Evolutionary conservation across 805 yeast genomes (phyloP), one percentile per base, ranked within the genome.

Genomic region (Kodamaea leandrae): DNA sequence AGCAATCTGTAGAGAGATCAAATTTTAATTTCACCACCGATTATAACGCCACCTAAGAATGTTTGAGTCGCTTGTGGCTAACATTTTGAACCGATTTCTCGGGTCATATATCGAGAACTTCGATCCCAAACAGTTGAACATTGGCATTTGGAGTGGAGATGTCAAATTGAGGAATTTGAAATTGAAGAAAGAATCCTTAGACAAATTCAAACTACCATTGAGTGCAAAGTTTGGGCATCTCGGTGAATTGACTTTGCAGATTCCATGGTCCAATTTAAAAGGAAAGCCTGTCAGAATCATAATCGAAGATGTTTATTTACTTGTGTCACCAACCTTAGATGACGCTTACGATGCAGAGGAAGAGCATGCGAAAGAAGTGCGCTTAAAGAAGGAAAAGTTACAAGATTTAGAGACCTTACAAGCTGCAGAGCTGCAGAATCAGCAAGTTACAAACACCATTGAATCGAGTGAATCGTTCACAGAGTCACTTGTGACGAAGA

Each of bases 81-180:
- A 74, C 32, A 66, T 82, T 28, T 68, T 82, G 45, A 82, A 82
- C 56, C 57, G 83, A 48, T 72, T 81, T 44, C 58, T 82, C 32
- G 88, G 88, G 1, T 71, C 79, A 21, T 88, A 89, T 60, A 89
- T 91, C 36, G 96, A 95, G 64, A 86, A 95, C 63, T 93, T 93
- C 61, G 99, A 93, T 65, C 89, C 98, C 13, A 86, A 86, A 51
- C 96, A 93, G 57, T 68, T 93, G 54, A 90, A 93, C 53, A 90
- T 93, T 41, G 99, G 98, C 4, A 89, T 93, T 24, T 90, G 98
- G 96, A 80, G 89, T 54, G 99, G 99, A 26, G 98, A 93, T 68
- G 98, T 90, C 21, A 86, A 86, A 58, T 70, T 93, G 41, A 75
- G 74, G 47, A 82, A 90, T 58, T 74, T 95, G 46, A 76, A 82